Evolutionary conservation across 148 eudicot species (phyloP).

Genomic region (Cornus controversa): DNA sequence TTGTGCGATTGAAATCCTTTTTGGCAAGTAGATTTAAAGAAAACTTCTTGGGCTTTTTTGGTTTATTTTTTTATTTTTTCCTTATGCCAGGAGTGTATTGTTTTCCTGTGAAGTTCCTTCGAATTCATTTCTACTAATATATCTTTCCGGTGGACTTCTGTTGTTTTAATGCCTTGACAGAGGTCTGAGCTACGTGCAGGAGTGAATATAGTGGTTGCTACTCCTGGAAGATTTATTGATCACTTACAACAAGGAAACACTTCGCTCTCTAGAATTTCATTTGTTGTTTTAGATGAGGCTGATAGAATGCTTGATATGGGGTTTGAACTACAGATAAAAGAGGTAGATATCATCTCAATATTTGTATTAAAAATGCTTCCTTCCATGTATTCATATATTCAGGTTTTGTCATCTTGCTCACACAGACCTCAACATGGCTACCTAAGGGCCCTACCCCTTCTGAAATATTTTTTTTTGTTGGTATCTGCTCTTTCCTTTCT

Average conservation of each 20-base stretch:
- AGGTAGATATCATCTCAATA: slow-evolving; percentile 25
- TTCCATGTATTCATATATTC: not conserved
- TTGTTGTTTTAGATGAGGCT: slow-evolving; percentile 55
- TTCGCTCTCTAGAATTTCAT: slow-evolving; percentile 44
- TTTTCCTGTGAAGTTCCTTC: not conserved
- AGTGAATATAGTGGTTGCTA: slow-evolving; percentile 51
- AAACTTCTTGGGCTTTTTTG: not conserved
- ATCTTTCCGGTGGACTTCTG: slow-evolving; percentile 2
- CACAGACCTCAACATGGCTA: not conserved
- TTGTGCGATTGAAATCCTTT: not conserved
- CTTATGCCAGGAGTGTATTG: not conserved
- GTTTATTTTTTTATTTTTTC: not conserved
- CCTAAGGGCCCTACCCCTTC: not conserved
- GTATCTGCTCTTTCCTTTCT: not conserved
- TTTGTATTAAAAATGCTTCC: slow-evolving; percentile 11
- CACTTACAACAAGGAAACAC: slow-evolving; percentile 54
- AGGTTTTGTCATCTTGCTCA: not conserved
- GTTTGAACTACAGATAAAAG: slow-evolving; percentile 56
- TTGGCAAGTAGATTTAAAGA: not conserved
- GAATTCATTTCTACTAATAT: not conserved
- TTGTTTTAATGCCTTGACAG: slow-evolving; percentile 25
- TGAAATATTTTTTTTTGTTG: not conserved
- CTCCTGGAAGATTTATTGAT: slow-evolving; percentile 62
- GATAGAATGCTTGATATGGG: slow-evolving; percentile 68
- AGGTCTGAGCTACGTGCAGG: slow-evolving; percentile 57